phyloP scores from a whole-genome alignment of 352 stramenopile species.

The Pythium coloratum region DNA sequence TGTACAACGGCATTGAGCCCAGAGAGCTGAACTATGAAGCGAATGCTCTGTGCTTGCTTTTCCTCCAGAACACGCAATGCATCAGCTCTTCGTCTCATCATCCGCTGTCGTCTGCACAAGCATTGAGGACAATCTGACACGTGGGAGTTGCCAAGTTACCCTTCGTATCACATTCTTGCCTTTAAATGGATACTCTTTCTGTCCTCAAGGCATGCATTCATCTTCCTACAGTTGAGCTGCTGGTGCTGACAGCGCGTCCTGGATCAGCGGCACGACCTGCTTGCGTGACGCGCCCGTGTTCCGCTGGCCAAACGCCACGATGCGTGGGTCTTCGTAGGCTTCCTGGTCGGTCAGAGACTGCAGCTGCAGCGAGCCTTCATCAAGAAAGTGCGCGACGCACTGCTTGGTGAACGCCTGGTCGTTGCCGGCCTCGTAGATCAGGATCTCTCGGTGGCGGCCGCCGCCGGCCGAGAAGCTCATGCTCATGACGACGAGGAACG shows the following conservation, averaged over 20 bases:
- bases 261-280: conserved; percentile 73
- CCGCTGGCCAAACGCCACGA: conserved; percentile 53
- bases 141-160: too few species aligned
- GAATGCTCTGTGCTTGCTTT: too few species aligned
- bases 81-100: too few species aligned
- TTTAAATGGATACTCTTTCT: too few species aligned
- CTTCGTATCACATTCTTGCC: too few species aligned
- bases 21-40: too few species aligned
- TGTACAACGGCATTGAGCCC: too few species aligned
- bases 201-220: not conserved
- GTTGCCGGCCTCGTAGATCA: conserved; percentile 49
- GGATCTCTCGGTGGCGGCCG: conserved; percentile 50
- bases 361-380: conserved; percentile 45
- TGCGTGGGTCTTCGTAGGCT: conserved; percentile 27
- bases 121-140: not conserved
- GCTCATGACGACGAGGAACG: conserved; percentile 73
- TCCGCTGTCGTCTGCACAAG: not conserved
- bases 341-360: conserved; percentile 25
- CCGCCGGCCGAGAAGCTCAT: conserved; percentile 51
- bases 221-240: conserved; percentile 14
- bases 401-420: conserved; percentile 23
- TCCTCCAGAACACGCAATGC: too few species aligned
- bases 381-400: conserved; percentile 42
- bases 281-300: conserved; percentile 72
- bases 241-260: conserved; percentile 36